phyloP scores from a whole-genome alignment of 345 rosid species.

The Lumnitzera racemosa region DNA sequence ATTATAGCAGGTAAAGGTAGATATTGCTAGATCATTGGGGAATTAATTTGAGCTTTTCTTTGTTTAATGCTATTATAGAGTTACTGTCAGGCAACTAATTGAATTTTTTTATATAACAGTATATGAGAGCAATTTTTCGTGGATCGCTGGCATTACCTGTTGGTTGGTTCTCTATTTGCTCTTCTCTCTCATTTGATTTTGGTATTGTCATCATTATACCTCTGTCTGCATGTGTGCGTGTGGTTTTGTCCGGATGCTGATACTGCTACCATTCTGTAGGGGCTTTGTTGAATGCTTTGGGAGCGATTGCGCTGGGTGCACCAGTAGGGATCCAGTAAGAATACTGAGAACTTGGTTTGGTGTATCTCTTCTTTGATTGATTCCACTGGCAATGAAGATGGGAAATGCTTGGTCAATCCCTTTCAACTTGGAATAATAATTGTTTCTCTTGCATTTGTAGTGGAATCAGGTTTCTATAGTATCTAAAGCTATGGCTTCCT shows the following conservation, averaged over 20 bases:
- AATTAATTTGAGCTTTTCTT: background rate
- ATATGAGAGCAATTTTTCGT: slow-evolving; percentile 45
- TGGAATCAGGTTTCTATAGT: too few species aligned
- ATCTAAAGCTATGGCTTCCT: too few species aligned
- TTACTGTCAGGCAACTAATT: slow-evolving; percentile 1
- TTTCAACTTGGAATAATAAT: background rate
- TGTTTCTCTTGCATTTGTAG: too few species aligned
- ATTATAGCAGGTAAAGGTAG: too few species aligned
- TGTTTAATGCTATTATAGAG: background rate
- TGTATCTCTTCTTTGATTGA: slow-evolving; percentile 3
- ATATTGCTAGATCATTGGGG: too few species aligned
- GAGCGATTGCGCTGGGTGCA: slow-evolving; percentile 80
- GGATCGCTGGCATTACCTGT: slow-evolving; percentile 54
- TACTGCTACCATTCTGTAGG: slow-evolving; percentile 30
- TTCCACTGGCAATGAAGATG: slow-evolving; percentile 9
- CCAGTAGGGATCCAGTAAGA: slow-evolving; percentile 74
- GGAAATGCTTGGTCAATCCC: slow-evolving; percentile 15
- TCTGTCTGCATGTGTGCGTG: background rate
- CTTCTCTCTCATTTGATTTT: background rate
- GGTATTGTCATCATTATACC: background rate
- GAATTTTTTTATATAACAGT: slow-evolving; percentile 29
- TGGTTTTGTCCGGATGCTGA: background rate
- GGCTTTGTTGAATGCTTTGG: slow-evolving; percentile 60
- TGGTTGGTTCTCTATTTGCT: slow-evolving; percentile 39
- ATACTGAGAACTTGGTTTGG: slow-evolving; percentile 2